Conservation (phyloP, 1,284 basidiomycete genomes). For the Caloboletus inedulis region DNA sequence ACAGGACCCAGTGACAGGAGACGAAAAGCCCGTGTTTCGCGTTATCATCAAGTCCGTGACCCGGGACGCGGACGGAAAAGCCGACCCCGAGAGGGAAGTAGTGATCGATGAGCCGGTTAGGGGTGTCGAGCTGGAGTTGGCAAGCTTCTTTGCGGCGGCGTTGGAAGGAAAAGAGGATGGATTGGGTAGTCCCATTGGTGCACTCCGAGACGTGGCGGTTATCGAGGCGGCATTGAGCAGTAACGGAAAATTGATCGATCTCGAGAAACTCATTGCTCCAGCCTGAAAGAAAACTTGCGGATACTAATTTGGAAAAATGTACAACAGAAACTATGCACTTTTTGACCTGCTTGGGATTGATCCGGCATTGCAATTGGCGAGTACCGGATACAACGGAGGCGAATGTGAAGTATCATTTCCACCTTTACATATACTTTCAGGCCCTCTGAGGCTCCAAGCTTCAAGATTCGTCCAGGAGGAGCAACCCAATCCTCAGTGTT, state of each 20-base stretch:
- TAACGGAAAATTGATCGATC: conserved; percentile 57
- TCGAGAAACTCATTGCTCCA: conserved; percentile 41
- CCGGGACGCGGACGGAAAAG: conserved; percentile 42
- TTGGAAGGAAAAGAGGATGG: conserved; percentile 45
- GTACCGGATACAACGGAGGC: neutral
- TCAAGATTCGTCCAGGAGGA: conserved; percentile 12
- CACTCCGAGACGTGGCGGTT: conserved; percentile 71
- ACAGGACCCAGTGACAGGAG: conserved; percentile 25
- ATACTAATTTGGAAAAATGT: neutral
- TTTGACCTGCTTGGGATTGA: no score
- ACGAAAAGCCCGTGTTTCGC: conserved; percentile 30
- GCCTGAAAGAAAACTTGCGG: neutral
- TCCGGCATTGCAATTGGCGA: no score
- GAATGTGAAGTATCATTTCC: neutral
- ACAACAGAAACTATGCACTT: neutral
- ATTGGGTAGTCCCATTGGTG: conserved; percentile 52
- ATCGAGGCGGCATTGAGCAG: conserved; percentile 77
- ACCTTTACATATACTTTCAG: neutral
- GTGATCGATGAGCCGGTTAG: conserved; percentile 44
- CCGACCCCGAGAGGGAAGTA: conserved; percentile 48
- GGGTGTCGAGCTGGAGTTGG: conserved; percentile 62
- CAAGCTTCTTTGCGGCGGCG: conserved; percentile 54
- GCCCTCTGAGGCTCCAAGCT: neutral
- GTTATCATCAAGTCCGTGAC: conserved; percentile 41
- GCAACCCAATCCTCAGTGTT: conserved; percentile 15